Evolutionary conservation across 257 asterid genomes (phyloP).

Genomic region (Solanum arcanum): DNA sequence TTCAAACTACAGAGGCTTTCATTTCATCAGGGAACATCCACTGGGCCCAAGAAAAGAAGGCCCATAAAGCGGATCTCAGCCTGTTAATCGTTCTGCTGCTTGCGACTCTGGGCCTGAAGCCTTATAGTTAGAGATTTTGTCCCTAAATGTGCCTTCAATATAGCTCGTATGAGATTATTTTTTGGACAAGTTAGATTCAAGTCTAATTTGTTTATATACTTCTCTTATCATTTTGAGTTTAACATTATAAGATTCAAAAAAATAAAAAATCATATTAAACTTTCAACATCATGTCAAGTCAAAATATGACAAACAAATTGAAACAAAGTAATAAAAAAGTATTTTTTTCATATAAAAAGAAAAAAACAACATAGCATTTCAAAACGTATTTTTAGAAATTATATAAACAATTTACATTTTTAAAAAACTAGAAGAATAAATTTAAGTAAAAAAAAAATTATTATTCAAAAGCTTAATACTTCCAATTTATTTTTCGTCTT

Average conservation of each 20-base stretch:
- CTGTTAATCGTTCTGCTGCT: not conserved
- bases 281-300: not conserved
- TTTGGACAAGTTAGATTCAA: not conserved
- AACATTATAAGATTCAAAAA: too few species aligned
- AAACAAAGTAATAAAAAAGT: too few species aligned
- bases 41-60: not conserved
- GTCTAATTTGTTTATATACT: not conserved
- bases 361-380: not conserved
- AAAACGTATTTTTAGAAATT: too few species aligned
- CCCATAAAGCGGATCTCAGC: not conserved
- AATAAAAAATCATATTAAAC: not conserved
- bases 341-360: not conserved
- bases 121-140: not conserved
- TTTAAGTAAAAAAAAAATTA: too few species aligned
- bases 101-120: not conserved
- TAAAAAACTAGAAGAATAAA: not conserved
- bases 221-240: not conserved
- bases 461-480: not conserved
- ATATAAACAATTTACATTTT: not conserved
- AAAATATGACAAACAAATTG: not conserved
- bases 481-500: not conserved
- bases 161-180: not conserved
- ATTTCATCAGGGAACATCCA: not conserved
- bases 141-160: not conserved
- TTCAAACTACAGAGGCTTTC: constrained; percentile 3